These are phyloP conservation scores for Oenanthe javanica DNA, from an alignment of 140 eudicot species.

Conservation along the genomic window DNA sequence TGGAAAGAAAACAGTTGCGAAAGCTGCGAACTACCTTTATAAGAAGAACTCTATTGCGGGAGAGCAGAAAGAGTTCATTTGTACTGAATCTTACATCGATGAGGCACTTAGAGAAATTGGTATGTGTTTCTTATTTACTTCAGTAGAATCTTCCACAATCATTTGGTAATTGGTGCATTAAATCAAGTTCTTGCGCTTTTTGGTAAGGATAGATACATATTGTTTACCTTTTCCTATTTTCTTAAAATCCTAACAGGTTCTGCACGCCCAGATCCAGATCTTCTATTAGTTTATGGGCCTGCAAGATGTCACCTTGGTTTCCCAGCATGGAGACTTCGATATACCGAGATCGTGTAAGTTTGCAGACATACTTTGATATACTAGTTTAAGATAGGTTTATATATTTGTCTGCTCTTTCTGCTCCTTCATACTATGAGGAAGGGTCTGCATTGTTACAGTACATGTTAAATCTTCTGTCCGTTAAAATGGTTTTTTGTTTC, in stretches of 20 bases:
- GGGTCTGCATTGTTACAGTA: neutral
- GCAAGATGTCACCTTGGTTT: slow-evolving; percentile 86
- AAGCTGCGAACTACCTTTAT: slow-evolving; percentile 73
- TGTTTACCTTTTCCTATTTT: slow-evolving; percentile 8
- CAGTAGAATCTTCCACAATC: neutral
- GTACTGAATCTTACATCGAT: slow-evolving; percentile 50
- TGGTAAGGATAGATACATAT: neutral
- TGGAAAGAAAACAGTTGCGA: slow-evolving; percentile 71
- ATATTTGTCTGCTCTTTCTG: neutral
- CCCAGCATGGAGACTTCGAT: slow-evolving; percentile 86
- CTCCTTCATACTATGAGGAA: neutral
- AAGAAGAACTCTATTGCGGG: slow-evolving; percentile 34
- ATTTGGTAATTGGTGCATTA: neutral
- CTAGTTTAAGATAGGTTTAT: neutral
- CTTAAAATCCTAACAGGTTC: slow-evolving; percentile 37
- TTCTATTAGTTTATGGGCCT: slow-evolving; percentile 64
- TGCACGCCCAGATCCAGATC: slow-evolving; percentile 65
- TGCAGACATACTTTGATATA: neutral
- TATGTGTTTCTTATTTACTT: slow-evolving; percentile 19
- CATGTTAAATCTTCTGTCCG: neutral
- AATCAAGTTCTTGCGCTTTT: neutral
- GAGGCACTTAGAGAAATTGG: slow-evolving; percentile 65
- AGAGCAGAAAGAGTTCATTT: slow-evolving; percentile 35
- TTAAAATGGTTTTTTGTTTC: neutral
- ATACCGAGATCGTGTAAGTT: slow-evolving; percentile 89